Base-by-base conservation (phyloP, 768 basidiomycete species). In the Tulasnella sp. region DNA sequence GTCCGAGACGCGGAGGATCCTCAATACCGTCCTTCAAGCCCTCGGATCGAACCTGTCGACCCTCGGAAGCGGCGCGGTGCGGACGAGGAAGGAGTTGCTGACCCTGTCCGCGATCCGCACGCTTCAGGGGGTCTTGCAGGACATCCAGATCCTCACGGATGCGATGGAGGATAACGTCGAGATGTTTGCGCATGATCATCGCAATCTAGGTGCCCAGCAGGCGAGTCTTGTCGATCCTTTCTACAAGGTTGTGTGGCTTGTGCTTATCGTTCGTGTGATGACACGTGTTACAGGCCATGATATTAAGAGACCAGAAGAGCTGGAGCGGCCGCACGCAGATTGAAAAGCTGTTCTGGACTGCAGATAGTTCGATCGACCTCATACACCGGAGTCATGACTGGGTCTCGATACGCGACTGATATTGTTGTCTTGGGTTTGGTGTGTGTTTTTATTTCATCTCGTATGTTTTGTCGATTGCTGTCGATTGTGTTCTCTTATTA, bases 121-220 rank as follows among this genome's bases (percentile, higher is more conserved):
- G 21, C 78, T 97, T 74, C 82, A 86, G 68, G 80, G 84, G 3
- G 83, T 93, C 45, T 68, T 93, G 59, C 82, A 85, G 64, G 94
- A 98, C 71, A 75, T 98, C 66, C 90, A 94, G 67, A 66, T 82
- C 7, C 71, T 97, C 57, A 77, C 81, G 1, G 93, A 96, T 67
- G 92, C 90, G 12, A 70, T 96, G 60, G 88, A 91, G 49, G 87
- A 96, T 65, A 88, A 92, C 64, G 81, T 87, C 7, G 90, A 91
- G 58, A 65, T 87, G 69, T 99, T 99, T 71, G 91, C 87, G 31
- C 83, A 87, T 66, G 90, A 93, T 68, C 86, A 92, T 66, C 77
- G 93, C 56, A 96, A 96, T 69, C 92, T 91, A 69, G 92, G 90
- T 54, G 93, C 96, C 57, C 96, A 99, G 68, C 96, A 96, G 82